Conservation (phyloP, 2,329 filamentous ascomycete genomes). For the Cladophialophora immunda region DNA sequence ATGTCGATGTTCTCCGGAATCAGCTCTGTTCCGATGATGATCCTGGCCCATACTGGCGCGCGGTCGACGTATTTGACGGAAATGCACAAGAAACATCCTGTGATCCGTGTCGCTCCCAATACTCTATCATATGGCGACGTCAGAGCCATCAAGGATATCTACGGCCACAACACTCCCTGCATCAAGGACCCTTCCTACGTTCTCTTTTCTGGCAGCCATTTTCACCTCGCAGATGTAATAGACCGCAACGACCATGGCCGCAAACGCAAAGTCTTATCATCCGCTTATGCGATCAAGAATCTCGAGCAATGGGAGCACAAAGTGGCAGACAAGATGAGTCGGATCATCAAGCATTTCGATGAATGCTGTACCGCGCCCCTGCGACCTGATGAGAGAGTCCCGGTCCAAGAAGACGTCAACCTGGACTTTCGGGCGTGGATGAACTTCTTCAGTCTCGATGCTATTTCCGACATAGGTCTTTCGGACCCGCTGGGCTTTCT, state of each 20-base stretch:
- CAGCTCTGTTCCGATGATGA: conserved; percentile 57
- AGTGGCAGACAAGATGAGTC: conserved; percentile 45
- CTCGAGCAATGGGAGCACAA: conserved; percentile 53
- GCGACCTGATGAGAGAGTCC: conserved; percentile 12
- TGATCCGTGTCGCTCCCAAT: conserved; percentile 25
- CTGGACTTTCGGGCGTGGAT: conserved; percentile 62
- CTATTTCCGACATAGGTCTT: conserved; percentile 65
- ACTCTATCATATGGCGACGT: conserved; percentile 18
- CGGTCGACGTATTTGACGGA: conserved; percentile 27
- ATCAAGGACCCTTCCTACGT: conserved; percentile 29
- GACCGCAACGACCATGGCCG: conserved; percentile 50
- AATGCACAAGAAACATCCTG: conserved; percentile 71
- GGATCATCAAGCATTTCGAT: conserved; percentile 44
- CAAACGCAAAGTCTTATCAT: conserved; percentile 51
- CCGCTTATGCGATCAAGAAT: conserved; percentile 52
- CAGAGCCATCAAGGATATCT: conserved; percentile 47
- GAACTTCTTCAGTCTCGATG: conserved; percentile 66
- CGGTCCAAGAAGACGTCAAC: conserved; percentile 49
- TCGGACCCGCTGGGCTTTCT: conserved; percentile 56
- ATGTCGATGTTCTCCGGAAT: conserved; percentile 55
- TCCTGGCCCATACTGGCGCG: conserved; percentile 54
- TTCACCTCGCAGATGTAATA: conserved; percentile 45
- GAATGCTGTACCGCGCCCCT: conserved; percentile 42
- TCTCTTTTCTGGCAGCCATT: conserved; percentile 20
- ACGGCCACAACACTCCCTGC: conserved; percentile 49